Conservation (phyloP, 75 land plant species). For the Picea sitchensis region DNA sequence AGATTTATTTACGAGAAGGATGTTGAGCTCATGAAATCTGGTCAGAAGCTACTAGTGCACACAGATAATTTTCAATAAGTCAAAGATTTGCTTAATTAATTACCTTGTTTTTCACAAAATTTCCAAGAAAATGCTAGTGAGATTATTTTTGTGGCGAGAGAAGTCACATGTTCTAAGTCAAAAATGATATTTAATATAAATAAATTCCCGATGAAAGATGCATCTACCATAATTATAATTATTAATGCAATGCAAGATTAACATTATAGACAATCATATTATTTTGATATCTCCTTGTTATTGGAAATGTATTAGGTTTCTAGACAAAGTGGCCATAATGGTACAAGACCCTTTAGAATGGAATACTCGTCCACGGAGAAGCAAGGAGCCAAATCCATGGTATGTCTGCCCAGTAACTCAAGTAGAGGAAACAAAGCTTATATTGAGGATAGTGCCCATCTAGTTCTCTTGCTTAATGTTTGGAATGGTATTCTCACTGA, state of each 20-base stretch:
- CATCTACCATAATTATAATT: no score
- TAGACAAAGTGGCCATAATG: conserved; percentile 37
- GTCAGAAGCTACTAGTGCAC: no score
- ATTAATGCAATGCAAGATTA: background rate
- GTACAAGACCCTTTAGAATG: background rate
- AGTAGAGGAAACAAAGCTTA: conserved; percentile 34
- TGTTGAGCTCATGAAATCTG: no score
- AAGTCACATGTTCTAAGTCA: no score
- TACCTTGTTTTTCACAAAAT: no score
- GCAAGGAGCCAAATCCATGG: background rate
- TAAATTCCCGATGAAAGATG: no score
- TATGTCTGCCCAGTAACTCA: background rate
- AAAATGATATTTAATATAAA: no score
- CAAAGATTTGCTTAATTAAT: no score
- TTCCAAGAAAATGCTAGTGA: no score
- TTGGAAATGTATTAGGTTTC: conserved; percentile 8
- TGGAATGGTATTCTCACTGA: conserved; percentile 33
- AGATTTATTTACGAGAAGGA: no score
- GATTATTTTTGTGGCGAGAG: no score
- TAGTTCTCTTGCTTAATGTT: conserved; percentile 28
- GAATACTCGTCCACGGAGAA: background rate
- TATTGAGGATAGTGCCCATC: conserved; percentile 36
- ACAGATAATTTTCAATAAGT: no score
- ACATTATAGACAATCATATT: background rate
- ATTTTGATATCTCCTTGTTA: background rate